Percentiles rank a stretch among this genome's conserved stretches.
phyloP scores from a whole-genome alignment of 305 asterid genomes.

The Fraxinus dipetala region DNA sequence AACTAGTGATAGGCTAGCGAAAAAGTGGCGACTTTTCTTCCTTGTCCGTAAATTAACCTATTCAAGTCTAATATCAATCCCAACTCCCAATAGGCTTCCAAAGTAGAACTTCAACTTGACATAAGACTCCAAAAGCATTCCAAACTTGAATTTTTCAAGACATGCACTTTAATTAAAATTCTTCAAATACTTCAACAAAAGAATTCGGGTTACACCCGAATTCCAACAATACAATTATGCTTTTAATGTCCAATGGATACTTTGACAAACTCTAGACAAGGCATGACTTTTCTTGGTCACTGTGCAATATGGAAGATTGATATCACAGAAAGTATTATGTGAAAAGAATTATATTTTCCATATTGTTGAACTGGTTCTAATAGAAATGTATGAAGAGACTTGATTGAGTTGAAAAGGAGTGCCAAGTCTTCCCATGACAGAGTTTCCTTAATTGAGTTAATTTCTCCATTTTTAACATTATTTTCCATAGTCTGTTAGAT shows the following conservation, averaged over 20 bases:
- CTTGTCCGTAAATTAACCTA: too few relatives aligned
- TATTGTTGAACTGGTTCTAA: not conserved
- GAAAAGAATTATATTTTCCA: not conserved
- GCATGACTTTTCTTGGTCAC: slow-evolving; percentile 1
- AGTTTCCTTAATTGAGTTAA: not conserved
- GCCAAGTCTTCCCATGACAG: not conserved
- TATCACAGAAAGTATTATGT: not conserved
- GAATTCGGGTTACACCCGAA: not conserved
- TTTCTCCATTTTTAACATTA: not conserved
- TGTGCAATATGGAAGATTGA: slow-evolving; percentile 1
- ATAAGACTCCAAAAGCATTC: too few relatives aligned
- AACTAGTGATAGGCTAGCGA: too few relatives aligned
- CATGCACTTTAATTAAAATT: too few relatives aligned
- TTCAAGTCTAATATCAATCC: too few relatives aligned
- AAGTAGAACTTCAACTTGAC: too few relatives aligned
- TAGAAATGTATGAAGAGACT: not conserved
- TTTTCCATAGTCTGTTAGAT: not conserved
- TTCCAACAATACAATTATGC: not conserved
- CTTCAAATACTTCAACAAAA: too few relatives aligned
- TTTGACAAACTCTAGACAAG: not conserved
- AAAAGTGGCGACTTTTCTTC: not conserved
- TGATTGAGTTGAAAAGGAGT: slow-evolving; percentile 4
- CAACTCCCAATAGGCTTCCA: too few relatives aligned
- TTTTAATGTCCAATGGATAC: not conserved
- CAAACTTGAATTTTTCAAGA: too few relatives aligned